Base-by-base conservation (phyloP, 495 filamentous ascomycete species). In the Clavariopsis aquatica region DNA sequence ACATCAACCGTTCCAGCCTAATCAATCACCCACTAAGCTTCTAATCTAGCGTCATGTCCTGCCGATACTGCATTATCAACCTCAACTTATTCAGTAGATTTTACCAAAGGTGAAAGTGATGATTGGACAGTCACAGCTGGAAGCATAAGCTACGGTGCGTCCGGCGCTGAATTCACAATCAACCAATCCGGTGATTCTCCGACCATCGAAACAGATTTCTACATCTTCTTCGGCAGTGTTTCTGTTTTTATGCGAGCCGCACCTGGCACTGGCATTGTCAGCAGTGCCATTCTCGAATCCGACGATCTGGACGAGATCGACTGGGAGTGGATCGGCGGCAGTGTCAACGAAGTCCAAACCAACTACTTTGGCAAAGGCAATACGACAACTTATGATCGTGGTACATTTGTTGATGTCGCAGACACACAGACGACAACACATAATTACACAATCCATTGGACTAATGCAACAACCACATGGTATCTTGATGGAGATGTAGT, bases 321-420 rank as follows among this genome's bases (percentile, higher is more conserved):
- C 36, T 66, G 45, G 59, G 64, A 66, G 45, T 49, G 62, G 38
- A 12, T 62, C 2, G 64, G 57, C 45, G 45, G 57, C 43, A 58
- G 64, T n/a, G n/a, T 10, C 12, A 43, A 26, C 17, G 23, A 62
- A 15, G 57, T 66, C 13, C 27, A 65, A 47, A 58, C 64, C 19
- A 66, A 66, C 49, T 66, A 66, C 34, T 66, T 66, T 43, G 64
- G 64, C 45, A 66, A 66, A 27, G 64, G 64, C 26, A 56, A 66
- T 49, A 56, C 57, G 20, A 57, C 28, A 10, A 54, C 47, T n/a
- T 66, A 55, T 46, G 64, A 66, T 47, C 64, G 64, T 22, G 64
- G 29, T 2, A 19, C 24, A 17, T 52, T 29, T 28, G 41, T 57
- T 47, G 34, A 34, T 34, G 31, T 34, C 31, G 31, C 6, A 12